Base-by-base conservation (phyloP, 2,329 filamentous ascomycete species). In the Pochonia chlamydosporia region DNA sequence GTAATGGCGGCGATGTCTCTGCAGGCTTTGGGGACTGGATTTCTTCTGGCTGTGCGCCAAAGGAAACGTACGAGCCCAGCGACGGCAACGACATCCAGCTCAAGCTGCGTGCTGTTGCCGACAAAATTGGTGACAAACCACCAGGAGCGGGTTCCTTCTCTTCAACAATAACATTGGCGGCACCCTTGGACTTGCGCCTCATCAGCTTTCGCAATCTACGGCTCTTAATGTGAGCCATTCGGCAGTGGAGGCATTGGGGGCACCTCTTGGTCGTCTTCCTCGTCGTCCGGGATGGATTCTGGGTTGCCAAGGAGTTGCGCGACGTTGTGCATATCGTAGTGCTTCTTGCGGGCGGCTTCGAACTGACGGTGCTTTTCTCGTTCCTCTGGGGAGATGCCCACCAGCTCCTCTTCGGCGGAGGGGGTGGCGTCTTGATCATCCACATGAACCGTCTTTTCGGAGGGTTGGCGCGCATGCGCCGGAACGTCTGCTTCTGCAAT, bases 241-340 rank as follows among this genome's bases (percentile, higher is more conserved):
- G 75, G 73, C 43, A 78, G 52, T 37, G 65, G 59, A n/a, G 76
- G 76, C 40, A 73, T 59, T 37, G 69, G 60, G 16, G 70, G 69
- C 46, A 65, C 59, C 9, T 52, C 57, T 9, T 50, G 53, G 8
- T 59, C 62, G 7, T 60, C 62, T 4, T 66, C 77, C 13, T 81
- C 79, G 39, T 82, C 81, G 36, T 80, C 81, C 42, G 82, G 79
- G 40, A 85, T 59, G 3, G 79, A 73, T 60, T 87, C 84, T 3
- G 85, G 82, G 59, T 89, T 85, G 13, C 89, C 91, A 54, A 99
- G 79, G 45, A 97, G 70, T 60, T 84, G 81, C 60, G 93, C 95
- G 49, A 96, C 90, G 62, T 93, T 87, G 71, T 82, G 89, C 93
- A 99, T 99, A 76, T 99, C 93, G 69, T 99, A 99, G 69, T 99